A percentile compares a stretch with the other conserved stretches of the same genome.
phyloP scores from a whole-genome alignment of 148 eudicot genomes.

The Mesembryanthemum crystallinum region DNA sequence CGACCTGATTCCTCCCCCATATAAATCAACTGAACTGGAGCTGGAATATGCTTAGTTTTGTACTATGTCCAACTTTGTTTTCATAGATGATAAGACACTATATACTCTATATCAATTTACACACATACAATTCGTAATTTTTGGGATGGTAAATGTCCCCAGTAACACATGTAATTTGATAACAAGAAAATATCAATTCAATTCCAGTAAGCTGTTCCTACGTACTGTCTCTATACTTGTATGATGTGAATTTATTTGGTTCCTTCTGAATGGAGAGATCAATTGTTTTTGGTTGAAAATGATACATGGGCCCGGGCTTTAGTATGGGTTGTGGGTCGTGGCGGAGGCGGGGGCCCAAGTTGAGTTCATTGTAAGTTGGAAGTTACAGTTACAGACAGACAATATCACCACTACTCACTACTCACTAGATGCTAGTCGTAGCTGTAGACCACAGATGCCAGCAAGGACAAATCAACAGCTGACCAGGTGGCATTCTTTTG shows the following conservation, averaged over 20 bases:
- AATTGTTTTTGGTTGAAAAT: neutral
- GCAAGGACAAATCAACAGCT: slow-evolving; percentile 1
- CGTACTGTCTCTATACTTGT: neutral
- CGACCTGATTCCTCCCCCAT: slow-evolving; percentile 31
- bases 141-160: neutral
- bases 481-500: slow-evolving; percentile 22
- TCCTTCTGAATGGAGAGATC: neutral
- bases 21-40: slow-evolving; percentile 39
- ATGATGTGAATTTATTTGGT: neutral
- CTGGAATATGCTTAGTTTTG: slow-evolving; percentile 54
- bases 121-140: neutral
- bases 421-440: neutral
- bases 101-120: neutral
- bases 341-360: neutral
- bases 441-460: slow-evolving; percentile 10
- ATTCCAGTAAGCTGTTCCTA: neutral
- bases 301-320: neutral
- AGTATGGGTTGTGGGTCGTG: neutral
- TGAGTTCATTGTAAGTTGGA: neutral
- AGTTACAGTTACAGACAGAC: neutral
- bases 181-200: neutral
- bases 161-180: neutral
- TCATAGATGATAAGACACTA: neutral
- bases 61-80: neutral
- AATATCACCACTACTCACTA: neutral